Conservation (phyloP, 73 alveolate species). For the Tetrahymena elliotti region DNA sequence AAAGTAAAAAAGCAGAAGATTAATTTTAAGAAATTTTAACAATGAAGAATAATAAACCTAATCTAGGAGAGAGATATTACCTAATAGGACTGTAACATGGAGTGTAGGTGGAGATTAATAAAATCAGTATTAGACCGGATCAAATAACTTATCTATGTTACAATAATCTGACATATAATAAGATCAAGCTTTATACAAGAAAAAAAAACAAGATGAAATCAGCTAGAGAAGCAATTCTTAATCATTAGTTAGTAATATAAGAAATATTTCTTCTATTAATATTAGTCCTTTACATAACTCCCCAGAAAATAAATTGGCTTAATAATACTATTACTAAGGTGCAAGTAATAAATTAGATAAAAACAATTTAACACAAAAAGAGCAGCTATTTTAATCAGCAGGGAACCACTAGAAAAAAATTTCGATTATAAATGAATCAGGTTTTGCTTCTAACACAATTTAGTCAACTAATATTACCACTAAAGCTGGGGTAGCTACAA, state of each 20-base stretch:
- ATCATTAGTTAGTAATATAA: neutral
- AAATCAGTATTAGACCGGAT: neutral
- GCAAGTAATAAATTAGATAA: neutral
- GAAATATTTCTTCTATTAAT: neutral
- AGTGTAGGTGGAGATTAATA: neutral
- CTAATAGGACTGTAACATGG: neutral
- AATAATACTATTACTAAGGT: neutral
- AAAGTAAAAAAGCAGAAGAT: neutral
- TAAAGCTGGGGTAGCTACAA: neutral
- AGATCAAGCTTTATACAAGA: neutral
- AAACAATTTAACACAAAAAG: neutral
- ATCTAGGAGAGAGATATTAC: neutral
- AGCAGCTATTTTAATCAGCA: neutral
- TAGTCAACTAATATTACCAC: neutral
- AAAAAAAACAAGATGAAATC: neutral
- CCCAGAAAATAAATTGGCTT: neutral
- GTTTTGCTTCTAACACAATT: neutral
- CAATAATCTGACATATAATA: neutral
- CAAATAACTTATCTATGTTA: neutral
- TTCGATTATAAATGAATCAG: neutral
- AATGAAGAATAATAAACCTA: neutral
- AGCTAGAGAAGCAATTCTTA: neutral
- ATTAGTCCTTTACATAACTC: neutral
- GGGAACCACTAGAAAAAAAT: neutral
- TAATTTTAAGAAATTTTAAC: neutral